Evolutionary conservation across 2,329 filamentous ascomycete genomes (phyloP).

Genomic region (Penicillium concentricum): DNA sequence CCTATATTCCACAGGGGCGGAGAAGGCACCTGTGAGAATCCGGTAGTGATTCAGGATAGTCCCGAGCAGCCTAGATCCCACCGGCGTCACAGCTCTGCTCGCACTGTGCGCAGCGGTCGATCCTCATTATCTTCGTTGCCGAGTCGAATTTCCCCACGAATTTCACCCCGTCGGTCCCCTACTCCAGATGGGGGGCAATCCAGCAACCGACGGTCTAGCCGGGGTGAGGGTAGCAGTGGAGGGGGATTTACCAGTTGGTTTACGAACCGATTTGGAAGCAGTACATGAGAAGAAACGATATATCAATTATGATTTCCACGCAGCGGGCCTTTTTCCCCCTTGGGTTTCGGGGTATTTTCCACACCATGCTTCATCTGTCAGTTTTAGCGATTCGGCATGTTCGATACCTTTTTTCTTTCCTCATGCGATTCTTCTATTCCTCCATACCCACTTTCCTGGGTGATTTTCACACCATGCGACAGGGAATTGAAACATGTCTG

Average conservation of each 20-base stretch:
- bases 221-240: constrained; percentile 11
- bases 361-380: neutral
- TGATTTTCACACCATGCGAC: neutral
- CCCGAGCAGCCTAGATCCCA: constrained; percentile 12
- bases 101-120: constrained; percentile 12
- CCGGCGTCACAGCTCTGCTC: constrained; percentile 10
- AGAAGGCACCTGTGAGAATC: constrained; percentile 22
- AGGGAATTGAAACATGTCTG: neutral
- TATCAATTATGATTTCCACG: constrained; percentile 6
- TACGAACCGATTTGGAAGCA: constrained; percentile 22
- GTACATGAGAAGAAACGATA: constrained; percentile 1
- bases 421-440: neutral
- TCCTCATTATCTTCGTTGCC: constrained; percentile 20
- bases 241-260: constrained; percentile 31
- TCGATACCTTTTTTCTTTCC: neutral
- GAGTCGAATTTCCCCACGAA: neutral
- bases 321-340: neutral
- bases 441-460: constrained; percentile 1
- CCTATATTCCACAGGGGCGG: constrained; percentile 12
- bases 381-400: constrained; percentile 4
- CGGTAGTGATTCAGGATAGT: constrained; percentile 16
- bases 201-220: constrained; percentile 15
- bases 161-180: constrained; percentile 5
- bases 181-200: constrained; percentile 10
- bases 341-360: neutral